phyloP scores from a whole-genome alignment of 768 basidiomycete species.

The Crucibulum laeve region DNA sequence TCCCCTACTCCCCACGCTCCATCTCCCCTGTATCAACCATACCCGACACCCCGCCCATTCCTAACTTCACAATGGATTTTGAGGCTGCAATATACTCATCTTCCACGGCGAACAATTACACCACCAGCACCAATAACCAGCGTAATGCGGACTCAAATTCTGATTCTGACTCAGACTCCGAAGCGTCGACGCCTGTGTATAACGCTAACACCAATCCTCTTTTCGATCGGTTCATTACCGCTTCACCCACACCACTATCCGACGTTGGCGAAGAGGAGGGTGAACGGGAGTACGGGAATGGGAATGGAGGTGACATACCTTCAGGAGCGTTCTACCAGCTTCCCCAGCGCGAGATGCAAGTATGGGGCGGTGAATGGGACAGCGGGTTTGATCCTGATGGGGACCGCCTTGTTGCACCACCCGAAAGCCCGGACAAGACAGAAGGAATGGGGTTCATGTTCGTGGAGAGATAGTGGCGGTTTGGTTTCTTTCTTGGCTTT shows the following conservation, averaged over 20 bases:
- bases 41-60: conserved; percentile 6
- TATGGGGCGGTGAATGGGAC: conserved; percentile 8
- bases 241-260: conserved; percentile 30
- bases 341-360: conserved; percentile 3
- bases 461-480: no score
- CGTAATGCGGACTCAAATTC: no score
- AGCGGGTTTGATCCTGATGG: conserved; percentile 40
- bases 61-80: conserved; percentile 2
- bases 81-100: no score
- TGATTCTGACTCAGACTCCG: not conserved
- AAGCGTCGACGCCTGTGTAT: conserved; percentile 1
- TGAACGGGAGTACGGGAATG: conserved; percentile 4
- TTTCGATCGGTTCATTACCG: conserved; percentile 33
- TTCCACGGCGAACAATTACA: no score
- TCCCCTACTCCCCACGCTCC: conserved; percentile 26
- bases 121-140: no score
- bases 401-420: no score
- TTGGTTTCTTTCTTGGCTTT: no score
- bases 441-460: no score
- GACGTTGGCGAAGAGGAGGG: conserved; percentile 22
- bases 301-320: conserved; percentile 2
- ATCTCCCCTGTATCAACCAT: conserved; percentile 14
- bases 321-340: conserved; percentile 5
- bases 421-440: no score
- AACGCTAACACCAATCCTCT: conserved; percentile 15